phyloP scores from a whole-genome alignment of 2,329 filamentous ascomycete species.

The Aureobasidium leucospermi region DNA sequence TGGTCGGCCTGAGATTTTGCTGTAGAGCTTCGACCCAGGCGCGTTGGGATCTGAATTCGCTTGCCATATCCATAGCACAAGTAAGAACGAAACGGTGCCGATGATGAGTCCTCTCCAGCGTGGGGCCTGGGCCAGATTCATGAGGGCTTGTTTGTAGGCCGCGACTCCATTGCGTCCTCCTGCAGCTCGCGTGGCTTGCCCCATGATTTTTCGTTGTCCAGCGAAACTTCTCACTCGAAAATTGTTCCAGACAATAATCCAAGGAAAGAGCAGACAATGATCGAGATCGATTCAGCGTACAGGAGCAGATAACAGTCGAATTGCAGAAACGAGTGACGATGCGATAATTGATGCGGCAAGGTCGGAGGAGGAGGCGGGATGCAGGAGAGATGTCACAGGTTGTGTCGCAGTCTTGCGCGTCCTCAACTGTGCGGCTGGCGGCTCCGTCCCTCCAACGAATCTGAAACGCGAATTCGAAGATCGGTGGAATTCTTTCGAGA shows the following conservation, averaged over 20 bases:
- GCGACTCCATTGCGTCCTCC: background rate
- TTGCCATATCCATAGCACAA: slow-evolving; percentile 11
- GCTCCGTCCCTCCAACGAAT: background rate
- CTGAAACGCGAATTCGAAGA: slow-evolving; percentile 6
- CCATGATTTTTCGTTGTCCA: background rate
- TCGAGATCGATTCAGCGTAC: background rate
- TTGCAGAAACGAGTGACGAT: background rate
- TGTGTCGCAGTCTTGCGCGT: slow-evolving; percentile 6
- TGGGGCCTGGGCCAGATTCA: slow-evolving; percentile 6
- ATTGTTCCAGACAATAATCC: background rate
- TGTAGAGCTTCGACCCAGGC: slow-evolving; percentile 7
- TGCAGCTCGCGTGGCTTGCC: slow-evolving; percentile 7
- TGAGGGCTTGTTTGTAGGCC: slow-evolving; percentile 6
- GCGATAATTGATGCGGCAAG: background rate
- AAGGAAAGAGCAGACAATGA: background rate
- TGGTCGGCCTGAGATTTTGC: slow-evolving; percentile 7
- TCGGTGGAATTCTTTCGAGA: background rate
- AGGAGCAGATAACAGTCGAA: background rate
- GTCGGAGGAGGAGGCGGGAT: background rate
- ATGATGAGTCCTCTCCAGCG: slow-evolving; percentile 12
- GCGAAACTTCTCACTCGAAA: slow-evolving; percentile 5
- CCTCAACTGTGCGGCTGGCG: background rate
- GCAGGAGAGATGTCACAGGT: background rate
- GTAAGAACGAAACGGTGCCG: background rate
- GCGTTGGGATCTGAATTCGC: slow-evolving; percentile 2